Evolutionary conservation across 1,284 basidiomycete species (phyloP).

Genomic region (Fomitopsis palustris): DNA sequence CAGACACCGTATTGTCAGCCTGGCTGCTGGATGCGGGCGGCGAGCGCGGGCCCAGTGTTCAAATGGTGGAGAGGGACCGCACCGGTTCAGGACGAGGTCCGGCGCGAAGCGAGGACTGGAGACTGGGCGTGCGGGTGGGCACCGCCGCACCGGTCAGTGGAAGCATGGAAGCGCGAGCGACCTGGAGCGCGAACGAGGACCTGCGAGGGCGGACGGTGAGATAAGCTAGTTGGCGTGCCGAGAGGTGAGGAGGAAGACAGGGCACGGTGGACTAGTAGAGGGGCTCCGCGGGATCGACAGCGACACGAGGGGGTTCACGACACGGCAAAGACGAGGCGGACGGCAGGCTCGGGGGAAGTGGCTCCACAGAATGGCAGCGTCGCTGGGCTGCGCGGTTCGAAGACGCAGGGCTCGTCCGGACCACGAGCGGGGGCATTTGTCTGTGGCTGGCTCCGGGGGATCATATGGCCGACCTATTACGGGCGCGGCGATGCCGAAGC

Average conservation of each 20-base stretch:
- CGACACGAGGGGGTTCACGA: background rate
- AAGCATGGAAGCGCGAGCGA: background rate
- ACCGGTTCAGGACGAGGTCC: background rate
- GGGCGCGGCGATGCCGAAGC: background rate
- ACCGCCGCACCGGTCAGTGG: too few species aligned
- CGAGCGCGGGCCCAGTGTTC: background rate
- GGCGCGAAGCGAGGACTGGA: background rate
- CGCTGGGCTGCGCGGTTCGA: background rate
- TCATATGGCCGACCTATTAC: background rate
- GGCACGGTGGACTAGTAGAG: background rate
- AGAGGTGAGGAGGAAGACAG: background rate
- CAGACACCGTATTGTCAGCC: background rate
- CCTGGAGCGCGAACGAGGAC: background rate
- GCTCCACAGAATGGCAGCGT: background rate
- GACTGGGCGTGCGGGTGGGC: background rate
- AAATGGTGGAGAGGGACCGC: background rate
- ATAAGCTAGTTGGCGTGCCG: background rate
- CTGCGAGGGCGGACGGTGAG: background rate
- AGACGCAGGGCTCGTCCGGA: conserved; percentile 1
- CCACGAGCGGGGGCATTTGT: background rate
- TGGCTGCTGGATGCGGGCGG: background rate
- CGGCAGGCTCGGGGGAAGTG: background rate
- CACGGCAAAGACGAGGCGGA: background rate
- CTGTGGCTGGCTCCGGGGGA: background rate
- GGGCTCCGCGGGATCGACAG: background rate